A percentile compares a stretch with the other conserved stretches of the same genome.
phyloP scores from a whole-genome alignment of 257 asterid species.

The Solanum appendiculatum region DNA sequence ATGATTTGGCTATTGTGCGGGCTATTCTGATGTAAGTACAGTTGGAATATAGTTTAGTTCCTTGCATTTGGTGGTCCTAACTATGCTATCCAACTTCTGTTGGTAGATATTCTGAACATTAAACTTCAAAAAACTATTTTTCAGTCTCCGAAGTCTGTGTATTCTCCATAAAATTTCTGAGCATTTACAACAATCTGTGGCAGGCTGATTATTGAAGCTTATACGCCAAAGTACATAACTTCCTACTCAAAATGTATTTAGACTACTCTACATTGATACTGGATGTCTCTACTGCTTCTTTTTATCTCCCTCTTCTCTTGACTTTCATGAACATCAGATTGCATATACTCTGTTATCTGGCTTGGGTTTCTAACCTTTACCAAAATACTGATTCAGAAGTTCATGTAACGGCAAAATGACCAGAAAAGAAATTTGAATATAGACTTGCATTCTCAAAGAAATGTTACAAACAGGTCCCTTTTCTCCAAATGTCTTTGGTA shows the following conservation, averaged over 20 bases:
- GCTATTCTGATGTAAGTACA: slow-evolving; percentile 82
- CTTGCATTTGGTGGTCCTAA: not conserved
- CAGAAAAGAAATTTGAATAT: not conserved
- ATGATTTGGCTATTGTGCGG: slow-evolving; percentile 81
- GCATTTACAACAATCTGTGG: not conserved
- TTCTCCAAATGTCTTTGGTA: not conserved
- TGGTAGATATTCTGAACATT: not conserved
- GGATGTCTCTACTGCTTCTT: not conserved
- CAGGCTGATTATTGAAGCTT: not conserved
- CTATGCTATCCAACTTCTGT: not conserved
- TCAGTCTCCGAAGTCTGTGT: not conserved
- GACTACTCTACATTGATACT: not conserved
- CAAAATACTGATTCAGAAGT: not conserved
- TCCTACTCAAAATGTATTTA: not conserved
- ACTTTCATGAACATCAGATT: not conserved
- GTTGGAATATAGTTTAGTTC: not conserved
- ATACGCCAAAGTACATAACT: not conserved
- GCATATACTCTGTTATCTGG: not conserved
- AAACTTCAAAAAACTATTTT: not conserved
- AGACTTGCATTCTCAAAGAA: not conserved
- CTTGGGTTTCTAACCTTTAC: not conserved
- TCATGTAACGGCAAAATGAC: not conserved
- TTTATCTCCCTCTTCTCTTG: not conserved
- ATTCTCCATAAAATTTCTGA: not conserved
- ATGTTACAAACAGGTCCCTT: not conserved